These are phyloP conservation scores for Cladosporium cucumerinum DNA, from an alignment of 2,329 filamentous ascomycete genomes.

Conservation along the genomic window DNA sequence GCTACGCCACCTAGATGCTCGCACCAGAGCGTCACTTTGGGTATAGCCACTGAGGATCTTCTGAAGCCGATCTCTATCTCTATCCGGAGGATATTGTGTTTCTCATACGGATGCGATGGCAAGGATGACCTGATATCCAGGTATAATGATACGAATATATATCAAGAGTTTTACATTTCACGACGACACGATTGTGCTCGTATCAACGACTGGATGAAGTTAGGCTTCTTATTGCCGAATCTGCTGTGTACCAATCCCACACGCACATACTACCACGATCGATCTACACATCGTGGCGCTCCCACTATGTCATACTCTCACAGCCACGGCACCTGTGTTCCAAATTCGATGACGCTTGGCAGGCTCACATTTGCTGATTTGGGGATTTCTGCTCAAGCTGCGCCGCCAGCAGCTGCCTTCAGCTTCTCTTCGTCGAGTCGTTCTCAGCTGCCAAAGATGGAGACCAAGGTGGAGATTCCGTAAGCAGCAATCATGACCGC, in stretches of 20 bases:
- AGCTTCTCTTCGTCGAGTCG: background rate
- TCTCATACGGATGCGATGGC: background rate
- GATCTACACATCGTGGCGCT: background rate
- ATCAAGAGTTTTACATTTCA: background rate
- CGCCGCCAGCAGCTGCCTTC: background rate
- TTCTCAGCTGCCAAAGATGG: background rate
- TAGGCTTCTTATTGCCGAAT: background rate
- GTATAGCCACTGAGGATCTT: background rate
- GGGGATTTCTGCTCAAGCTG: background rate
- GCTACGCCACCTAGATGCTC: conserved; percentile 17
- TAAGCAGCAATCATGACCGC: background rate
- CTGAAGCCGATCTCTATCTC: background rate
- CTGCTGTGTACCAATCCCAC: background rate
- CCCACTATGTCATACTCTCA: background rate
- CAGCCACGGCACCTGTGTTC: background rate
- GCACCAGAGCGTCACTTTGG: background rate
- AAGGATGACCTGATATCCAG: background rate
- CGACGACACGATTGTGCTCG: background rate
- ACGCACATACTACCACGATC: background rate
- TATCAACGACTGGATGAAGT: background rate
- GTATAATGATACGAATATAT: background rate
- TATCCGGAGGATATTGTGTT: background rate
- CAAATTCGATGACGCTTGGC: background rate
- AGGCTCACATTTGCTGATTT: background rate
- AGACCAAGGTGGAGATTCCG: background rate